These are phyloP conservation scores for Hapsidospora chrysogenum DNA, from an alignment of 495 filamentous ascomycete species.

Conservation along the genomic window DNA sequence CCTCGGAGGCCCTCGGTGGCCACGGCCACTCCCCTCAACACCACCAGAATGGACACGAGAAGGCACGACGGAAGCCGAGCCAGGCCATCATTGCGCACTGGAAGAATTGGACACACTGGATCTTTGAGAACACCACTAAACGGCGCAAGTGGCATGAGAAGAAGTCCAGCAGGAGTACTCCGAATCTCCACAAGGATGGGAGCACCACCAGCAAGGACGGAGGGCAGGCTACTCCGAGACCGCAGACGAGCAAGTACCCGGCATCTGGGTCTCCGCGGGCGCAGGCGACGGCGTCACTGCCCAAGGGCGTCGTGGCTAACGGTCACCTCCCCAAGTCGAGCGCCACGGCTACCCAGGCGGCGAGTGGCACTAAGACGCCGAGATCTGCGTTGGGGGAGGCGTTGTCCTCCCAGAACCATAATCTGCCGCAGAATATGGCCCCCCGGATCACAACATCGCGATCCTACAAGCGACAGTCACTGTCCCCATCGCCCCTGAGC, in stretches of 20 bases:
- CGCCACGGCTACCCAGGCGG: not conserved
- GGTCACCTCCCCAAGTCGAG: constrained; percentile 9
- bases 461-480: constrained; percentile 58
- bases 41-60: constrained; percentile 14
- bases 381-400: constrained; percentile 16
- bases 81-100: constrained; percentile 47
- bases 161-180: constrained; percentile 30
- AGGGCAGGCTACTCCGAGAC: constrained; percentile 31
- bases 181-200: constrained; percentile 27
- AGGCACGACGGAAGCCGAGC: constrained; percentile 28
- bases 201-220: constrained; percentile 18
- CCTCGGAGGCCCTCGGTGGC: constrained; percentile 22
- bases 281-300: constrained; percentile 12
- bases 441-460: constrained; percentile 34
- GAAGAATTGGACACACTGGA: constrained; percentile 47
- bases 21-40: not conserved
- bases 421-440: constrained; percentile 17
- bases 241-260: constrained; percentile 36
- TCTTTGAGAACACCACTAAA: constrained; percentile 31
- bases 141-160: constrained; percentile 20
- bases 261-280: constrained; percentile 7
- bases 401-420: not conserved
- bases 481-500: constrained; percentile 80
- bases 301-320: constrained; percentile 19
- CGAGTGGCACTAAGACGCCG: too few relatives aligned